These are phyloP conservation scores for Arabidopsis lyrata DNA, from an alignment of 441 rosid species.

Conservation along the genomic window DNA sequence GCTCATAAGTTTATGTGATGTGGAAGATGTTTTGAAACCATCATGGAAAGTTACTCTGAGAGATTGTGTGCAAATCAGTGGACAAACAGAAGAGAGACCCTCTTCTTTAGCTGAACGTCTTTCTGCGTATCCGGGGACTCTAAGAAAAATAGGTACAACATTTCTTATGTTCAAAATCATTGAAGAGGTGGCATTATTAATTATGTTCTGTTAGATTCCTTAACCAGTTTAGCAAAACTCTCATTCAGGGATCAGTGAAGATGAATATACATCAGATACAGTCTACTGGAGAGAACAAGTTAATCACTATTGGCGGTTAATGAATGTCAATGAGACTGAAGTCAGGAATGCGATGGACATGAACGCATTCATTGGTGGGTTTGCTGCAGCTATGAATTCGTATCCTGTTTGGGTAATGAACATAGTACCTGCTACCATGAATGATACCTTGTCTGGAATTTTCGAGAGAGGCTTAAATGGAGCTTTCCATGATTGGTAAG, in stretches of 20 bases:
- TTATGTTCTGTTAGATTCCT: neutral
- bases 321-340: conserved; percentile 61
- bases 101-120: conserved; percentile 76
- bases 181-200: neutral
- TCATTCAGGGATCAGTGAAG: conserved; percentile 67
- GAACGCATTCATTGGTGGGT: conserved; percentile 90
- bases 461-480: conserved; percentile 84
- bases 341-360: conserved; percentile 91
- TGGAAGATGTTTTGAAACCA: conserved; percentile 59
- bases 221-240: conserved; percentile 9
- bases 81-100: conserved; percentile 50
- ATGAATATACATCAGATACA: conserved; percentile 55
- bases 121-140: conserved; percentile 64
- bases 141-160: conserved; percentile 60
- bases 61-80: conserved; percentile 62
- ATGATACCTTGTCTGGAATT: conserved; percentile 77
- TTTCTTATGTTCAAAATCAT: conserved; percentile 27
- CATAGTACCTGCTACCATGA: conserved; percentile 69
- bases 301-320: conserved; percentile 69
- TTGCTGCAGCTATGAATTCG: conserved; percentile 69
- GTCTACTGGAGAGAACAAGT: conserved; percentile 84
- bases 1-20: conserved; percentile 65
- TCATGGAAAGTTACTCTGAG: conserved; percentile 78
- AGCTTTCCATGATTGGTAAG: conserved; percentile 94
- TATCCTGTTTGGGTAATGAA: conserved; percentile 96